A percentile compares a stretch with the other conserved stretches of the same genome.
phyloP scores from a whole-genome alignment of 345 rosid species.

The Salix caprea region DNA sequence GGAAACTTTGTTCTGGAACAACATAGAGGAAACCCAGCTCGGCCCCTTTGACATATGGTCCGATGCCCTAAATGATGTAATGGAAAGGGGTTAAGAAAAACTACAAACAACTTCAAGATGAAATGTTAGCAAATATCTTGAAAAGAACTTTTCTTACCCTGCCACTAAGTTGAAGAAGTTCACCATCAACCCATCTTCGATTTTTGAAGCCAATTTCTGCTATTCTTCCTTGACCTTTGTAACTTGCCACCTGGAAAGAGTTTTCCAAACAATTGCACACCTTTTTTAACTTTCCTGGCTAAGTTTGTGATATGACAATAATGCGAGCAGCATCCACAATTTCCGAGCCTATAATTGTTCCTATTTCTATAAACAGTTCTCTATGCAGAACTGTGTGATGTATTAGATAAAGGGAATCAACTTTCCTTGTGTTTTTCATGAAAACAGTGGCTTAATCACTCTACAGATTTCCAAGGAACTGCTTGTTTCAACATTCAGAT shows the following conservation, averaged over 20 bases:
- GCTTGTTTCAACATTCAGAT: not conserved
- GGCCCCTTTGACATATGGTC: slow-evolving; percentile 73
- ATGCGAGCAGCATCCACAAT: not conserved
- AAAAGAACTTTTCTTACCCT: slow-evolving; percentile 41
- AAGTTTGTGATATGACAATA: not conserved
- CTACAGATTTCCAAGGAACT: not conserved
- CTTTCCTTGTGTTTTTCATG: not conserved
- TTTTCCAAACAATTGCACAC: not conserved
- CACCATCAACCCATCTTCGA: slow-evolving; percentile 90
- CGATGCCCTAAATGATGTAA: slow-evolving; percentile 54
- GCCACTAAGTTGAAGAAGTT: slow-evolving; percentile 82
- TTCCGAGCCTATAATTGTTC: not conserved
- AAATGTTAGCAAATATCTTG: not conserved
- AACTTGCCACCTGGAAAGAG: slow-evolving; percentile 60
- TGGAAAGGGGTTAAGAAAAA: not conserved
- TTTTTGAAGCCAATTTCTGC: slow-evolving; percentile 75
- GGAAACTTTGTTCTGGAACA: slow-evolving; percentile 87
- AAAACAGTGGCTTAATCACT: not conserved
- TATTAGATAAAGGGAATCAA: not conserved
- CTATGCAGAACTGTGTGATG: not conserved
- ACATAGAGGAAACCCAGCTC: slow-evolving; percentile 86
- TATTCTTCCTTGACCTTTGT: slow-evolving; percentile 87
- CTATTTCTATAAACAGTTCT: not conserved
- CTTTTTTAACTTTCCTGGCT: not conserved
- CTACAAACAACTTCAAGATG: not conserved